Percentiles rank a stretch among this genome's conserved stretches.
Evolutionary conservation across 352 stramenopile genomes (phyloP).

Genomic region (Pythium guiyangense): DNA sequence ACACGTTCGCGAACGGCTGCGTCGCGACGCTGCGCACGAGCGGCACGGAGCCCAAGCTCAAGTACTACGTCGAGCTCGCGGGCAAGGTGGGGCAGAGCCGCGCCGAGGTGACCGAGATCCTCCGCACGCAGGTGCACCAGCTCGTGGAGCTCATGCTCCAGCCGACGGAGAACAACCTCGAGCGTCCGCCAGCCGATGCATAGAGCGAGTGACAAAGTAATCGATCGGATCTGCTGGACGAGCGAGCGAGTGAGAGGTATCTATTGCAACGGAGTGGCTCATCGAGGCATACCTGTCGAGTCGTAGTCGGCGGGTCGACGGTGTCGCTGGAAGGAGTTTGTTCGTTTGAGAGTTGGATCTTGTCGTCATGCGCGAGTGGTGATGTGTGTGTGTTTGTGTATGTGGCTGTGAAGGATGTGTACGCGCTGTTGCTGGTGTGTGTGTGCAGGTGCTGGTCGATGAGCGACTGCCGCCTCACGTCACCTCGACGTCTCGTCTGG

Average conservation of each 20-base stretch:
- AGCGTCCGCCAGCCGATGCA: slow-evolving; percentile 38
- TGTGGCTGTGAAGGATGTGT: neutral
- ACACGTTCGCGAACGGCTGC: slow-evolving; percentile 94
- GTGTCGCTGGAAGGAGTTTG: too few relatives aligned
- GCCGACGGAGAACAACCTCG: slow-evolving; percentile 71
- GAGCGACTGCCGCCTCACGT: neutral
- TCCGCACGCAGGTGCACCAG: slow-evolving; percentile 62
- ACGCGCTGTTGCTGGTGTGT: neutral
- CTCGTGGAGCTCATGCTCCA: slow-evolving; percentile 83
- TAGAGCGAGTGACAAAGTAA: slow-evolving; percentile 4
- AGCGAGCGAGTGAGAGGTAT: neutral
- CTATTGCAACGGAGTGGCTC: neutral
- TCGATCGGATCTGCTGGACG: neutral
- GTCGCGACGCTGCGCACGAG: slow-evolving; percentile 96
- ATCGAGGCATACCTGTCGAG: too few relatives aligned
- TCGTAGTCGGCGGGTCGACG: slow-evolving; percentile 1
- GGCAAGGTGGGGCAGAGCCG: slow-evolving; percentile 61
- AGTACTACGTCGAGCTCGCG: slow-evolving; percentile 97
- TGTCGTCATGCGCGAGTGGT: neutral
- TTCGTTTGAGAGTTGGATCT: neutral
- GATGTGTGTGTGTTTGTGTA: neutral
- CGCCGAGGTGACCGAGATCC: slow-evolving; percentile 45
- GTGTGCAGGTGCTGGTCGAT: neutral
- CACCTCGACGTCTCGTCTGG: slow-evolving; percentile 33
- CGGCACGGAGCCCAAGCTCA: slow-evolving; percentile 99